Conservation (phyloP, 1,284 basidiomycete genomes). For the Entoloma clypeatum region DNA sequence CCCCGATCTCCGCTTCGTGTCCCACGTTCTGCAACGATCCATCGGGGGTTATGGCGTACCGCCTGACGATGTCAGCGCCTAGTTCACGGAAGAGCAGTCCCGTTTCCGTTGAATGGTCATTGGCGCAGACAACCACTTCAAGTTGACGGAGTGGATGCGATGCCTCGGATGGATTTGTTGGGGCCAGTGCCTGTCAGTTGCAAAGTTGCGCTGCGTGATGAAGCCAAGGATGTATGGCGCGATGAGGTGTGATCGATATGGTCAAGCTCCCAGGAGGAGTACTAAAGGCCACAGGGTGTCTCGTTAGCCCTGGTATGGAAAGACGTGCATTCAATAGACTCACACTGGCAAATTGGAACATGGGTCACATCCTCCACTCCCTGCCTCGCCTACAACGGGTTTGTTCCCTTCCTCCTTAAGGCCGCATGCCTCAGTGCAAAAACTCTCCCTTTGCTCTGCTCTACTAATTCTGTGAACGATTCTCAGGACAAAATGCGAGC, state of each 20-base stretch:
- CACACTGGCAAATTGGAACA: slow-evolving; percentile 68
- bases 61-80: slow-evolving; percentile 62
- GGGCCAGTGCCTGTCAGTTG: slow-evolving; percentile 54
- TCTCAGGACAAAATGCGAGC: not conserved
- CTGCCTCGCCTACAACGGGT: not conserved
- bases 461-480: not conserved
- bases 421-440: not conserved
- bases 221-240: slow-evolving; percentile 41
- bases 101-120: no score
- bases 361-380: slow-evolving; percentile 56
- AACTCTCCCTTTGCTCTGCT: not conserved
- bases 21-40: slow-evolving; percentile 46
- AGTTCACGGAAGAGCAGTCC: slow-evolving; percentile 71
- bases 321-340: slow-evolving; percentile 24
- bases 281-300: slow-evolving; percentile 40
- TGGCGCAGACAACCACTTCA: slow-evolving; percentile 45
- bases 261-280: slow-evolving; percentile 54
- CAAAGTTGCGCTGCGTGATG: slow-evolving; percentile 28
- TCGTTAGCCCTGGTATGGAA: not conserved
- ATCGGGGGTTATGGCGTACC: slow-evolving; percentile 38
- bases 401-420: not conserved
- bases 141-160: slow-evolving; percentile 78
- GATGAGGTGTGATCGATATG: slow-evolving; percentile 45
- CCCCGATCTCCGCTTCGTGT: slow-evolving; percentile 53
- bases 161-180: slow-evolving; percentile 50